A percentile compares a stretch with the other conserved stretches of the same genome.
Conservation (phyloP, 768 basidiomycete genomes). For the Terana coerulea region DNA sequence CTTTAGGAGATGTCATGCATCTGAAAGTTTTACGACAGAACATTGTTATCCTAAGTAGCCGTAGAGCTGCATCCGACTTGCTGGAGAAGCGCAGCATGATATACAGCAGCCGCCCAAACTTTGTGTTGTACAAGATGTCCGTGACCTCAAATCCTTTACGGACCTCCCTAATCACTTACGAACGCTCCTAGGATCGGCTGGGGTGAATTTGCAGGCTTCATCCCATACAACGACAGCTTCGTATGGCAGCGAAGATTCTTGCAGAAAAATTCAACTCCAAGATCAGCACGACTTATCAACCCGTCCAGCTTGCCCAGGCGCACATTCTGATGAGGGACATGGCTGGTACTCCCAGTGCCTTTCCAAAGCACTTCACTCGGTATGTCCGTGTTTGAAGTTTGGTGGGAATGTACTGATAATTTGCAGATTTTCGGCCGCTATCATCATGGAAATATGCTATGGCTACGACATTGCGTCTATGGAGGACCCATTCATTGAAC, state of each 20-base stretch:
- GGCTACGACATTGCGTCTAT: neutral
- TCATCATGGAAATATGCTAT: neutral
- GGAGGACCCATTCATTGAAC: neutral
- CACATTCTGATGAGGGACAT: constrained; percentile 22
- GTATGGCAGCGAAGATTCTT: constrained; percentile 11
- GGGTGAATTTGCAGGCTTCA: constrained; percentile 11
- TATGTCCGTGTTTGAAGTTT: neutral
- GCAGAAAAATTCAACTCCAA: neutral
- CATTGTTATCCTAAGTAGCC: constrained; percentile 31
- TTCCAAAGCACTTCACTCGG: too few relatives aligned
- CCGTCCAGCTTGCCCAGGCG: constrained; percentile 23
- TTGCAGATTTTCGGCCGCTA: too few relatives aligned
- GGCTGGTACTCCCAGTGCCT: constrained; percentile 21
- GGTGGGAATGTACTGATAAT: too few relatives aligned
- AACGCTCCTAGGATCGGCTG: constrained; percentile 13
- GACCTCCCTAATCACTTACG: too few relatives aligned
- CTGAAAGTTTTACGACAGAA: constrained; percentile 29
- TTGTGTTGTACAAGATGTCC: constrained; percentile 20
- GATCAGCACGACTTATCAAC: constrained; percentile 16
- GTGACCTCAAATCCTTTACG: too few relatives aligned
- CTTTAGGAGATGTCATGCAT: constrained; percentile 22
- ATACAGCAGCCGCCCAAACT: constrained; percentile 36
- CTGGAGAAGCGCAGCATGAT: constrained; percentile 33
- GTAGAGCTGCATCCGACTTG: constrained; percentile 29
- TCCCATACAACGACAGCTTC: constrained; percentile 16